These are phyloP conservation scores for Yarrowia sp. DNA, from an alignment of 805 yeast genomes.

Conservation along the genomic window DNA sequence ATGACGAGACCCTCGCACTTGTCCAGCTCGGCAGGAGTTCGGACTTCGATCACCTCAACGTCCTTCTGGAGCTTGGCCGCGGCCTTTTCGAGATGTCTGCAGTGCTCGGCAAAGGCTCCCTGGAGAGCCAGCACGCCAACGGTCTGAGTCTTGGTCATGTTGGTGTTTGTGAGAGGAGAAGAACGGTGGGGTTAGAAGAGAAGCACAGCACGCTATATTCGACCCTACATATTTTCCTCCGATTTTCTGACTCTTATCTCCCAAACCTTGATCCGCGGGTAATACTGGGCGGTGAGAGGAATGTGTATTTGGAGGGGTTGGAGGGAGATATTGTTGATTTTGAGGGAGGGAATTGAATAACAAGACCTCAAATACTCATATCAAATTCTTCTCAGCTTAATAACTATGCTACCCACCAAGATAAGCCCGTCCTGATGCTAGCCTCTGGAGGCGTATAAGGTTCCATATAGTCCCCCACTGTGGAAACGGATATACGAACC, in stretches of 20 bases:
- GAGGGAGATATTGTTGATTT: no score
- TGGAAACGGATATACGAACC: not conserved
- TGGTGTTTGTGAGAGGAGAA: not conserved
- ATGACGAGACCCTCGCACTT: conserved; percentile 59
- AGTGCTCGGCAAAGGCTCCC: conserved; percentile 75
- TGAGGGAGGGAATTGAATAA: no score
- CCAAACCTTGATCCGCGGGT: conserved; percentile 19
- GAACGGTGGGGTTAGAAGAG: not conserved
- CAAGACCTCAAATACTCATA: no score
- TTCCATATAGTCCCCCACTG: not conserved
- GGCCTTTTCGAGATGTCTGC: conserved; percentile 48
- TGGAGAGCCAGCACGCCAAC: conserved; percentile 76
- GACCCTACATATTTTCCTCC: not conserved
- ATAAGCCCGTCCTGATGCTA: no score
- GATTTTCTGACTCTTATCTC: conserved; percentile 17
- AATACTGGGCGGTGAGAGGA: not conserved
- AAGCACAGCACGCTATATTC: not conserved
- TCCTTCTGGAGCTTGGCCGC: conserved; percentile 33
- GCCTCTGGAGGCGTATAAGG: not conserved
- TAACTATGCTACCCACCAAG: not conserved
- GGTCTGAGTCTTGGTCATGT: conserved; percentile 29
- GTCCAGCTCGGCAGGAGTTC: conserved; percentile 50
- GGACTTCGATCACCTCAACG: conserved; percentile 48
- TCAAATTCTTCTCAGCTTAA: not conserved
- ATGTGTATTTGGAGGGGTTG: not conserved